A percentile compares a stretch with the other conserved stretches of the same genome.
Conservation (phyloP, 1,139 yeast species). For the Pneumocystis murina region DNA sequence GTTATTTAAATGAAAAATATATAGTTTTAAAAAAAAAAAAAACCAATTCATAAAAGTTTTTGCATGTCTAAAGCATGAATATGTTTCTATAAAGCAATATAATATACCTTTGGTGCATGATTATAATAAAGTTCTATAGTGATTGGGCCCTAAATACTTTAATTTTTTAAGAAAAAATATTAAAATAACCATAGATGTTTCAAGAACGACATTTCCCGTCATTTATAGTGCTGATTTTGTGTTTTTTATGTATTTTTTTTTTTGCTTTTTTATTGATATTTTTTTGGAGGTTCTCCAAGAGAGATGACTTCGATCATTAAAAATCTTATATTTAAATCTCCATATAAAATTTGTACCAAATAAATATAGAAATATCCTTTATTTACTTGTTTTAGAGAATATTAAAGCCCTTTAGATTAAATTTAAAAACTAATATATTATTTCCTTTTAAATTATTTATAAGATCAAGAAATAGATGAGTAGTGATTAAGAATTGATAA, state of each 20-base stretch:
- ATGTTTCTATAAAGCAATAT: neutral
- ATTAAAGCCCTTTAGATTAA: neutral
- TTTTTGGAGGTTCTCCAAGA: neutral
- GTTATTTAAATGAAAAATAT: neutral
- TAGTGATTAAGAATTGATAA: neutral
- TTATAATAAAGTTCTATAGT: slow-evolving; percentile 21
- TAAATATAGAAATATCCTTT: neutral
- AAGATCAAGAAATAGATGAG: neutral
- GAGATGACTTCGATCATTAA: neutral
- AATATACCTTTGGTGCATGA: slow-evolving; percentile 20
- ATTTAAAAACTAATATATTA: neutral
- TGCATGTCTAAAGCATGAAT: slow-evolving; percentile 16
- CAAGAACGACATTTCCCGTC: neutral
- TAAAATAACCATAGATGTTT: neutral
- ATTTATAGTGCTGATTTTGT: neutral
- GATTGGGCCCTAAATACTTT: slow-evolving; percentile 17
- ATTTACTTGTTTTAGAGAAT: neutral
- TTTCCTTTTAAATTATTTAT: neutral
- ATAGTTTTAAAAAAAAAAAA: neutral
- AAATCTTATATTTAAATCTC: no score
- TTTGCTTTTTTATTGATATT: neutral
- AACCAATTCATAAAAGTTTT: slow-evolving; percentile 19
- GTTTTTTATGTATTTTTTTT: neutral
- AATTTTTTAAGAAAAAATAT: neutral
- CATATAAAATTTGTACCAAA: neutral